Evolutionary conservation across 139 green algal genomes (phyloP), one percentile per base, ranked within the genome.

Genomic region (Nannochloris sp.): DNA sequence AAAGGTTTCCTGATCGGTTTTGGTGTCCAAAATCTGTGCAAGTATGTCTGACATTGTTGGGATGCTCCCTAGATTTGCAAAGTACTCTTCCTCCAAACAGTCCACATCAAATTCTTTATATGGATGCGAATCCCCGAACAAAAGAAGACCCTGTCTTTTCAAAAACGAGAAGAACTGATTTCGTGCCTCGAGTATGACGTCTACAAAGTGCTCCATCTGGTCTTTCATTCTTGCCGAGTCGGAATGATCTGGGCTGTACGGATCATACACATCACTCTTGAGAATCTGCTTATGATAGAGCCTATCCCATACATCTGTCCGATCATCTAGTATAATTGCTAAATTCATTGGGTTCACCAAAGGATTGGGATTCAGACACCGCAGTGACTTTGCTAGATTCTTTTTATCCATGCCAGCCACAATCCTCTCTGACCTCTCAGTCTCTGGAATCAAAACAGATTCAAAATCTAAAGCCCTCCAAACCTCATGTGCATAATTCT

Each of bases 401-500:
- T 61, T 44, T 12, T 25, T 61, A 18, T 21, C 29, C 25, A 16
- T 14, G 3, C 14, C 29, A 37, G 25, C 14, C 21, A 46, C 29
- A 0, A 61, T 61, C 10, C n/a, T 23, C 19, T 61, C 29, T 24
- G 14, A 16, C 29, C 55, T 23, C 14, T 27, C 15, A 5, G 25
- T 44, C 40, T 44, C 14, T 21, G 84, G 76, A 58, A 93, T 90
- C 67, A 94, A 71, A n/a, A 57, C 50, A 1, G 24, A 67, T 5
- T 60, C 48, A 0, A 61, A 61, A 76, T 95, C 88, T 70, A 95
- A 73, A 56, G 92, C 66, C 23, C 88, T 76, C 86, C 84, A 93
- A 1, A 85, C 87, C 60, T 95, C 87, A 40, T 89, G 67, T 4
- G 88, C 88, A 69, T 95, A 95, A 23, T 76, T 70, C 10, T 76